Conservation (phyloP, 352 stramenopile species). For the Globisporangium lucens region DNA sequence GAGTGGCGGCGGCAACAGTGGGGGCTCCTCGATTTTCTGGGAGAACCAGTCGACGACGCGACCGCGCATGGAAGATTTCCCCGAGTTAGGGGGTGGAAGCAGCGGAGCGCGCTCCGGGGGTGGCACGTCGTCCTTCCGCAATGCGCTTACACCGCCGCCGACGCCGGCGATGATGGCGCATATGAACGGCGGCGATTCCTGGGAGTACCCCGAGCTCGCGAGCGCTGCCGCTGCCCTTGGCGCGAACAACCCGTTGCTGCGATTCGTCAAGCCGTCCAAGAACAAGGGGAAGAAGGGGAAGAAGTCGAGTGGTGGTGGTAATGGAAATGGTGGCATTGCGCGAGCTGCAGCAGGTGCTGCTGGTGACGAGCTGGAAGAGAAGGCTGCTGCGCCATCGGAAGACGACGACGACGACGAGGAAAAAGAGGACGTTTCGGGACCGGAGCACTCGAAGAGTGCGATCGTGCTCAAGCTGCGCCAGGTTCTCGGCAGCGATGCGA, state of each 20-base stretch:
- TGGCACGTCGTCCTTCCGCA: slow-evolving; percentile 48
- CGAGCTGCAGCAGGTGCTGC: not conserved
- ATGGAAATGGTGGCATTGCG: slow-evolving; percentile 3
- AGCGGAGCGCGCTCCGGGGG: slow-evolving; percentile 14
- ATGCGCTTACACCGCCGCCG: slow-evolving; percentile 62
- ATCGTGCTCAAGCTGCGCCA: slow-evolving; percentile 79
- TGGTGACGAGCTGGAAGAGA: slow-evolving; percentile 45
- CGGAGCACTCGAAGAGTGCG: slow-evolving; percentile 60
- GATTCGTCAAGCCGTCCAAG: slow-evolving; percentile 73
- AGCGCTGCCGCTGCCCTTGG: slow-evolving; percentile 64
- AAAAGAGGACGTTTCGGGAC: slow-evolving; percentile 27
- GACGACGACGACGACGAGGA: slow-evolving; percentile 36
- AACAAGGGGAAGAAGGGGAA: slow-evolving; percentile 63
- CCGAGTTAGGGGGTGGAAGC: slow-evolving; percentile 32
- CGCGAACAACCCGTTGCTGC: slow-evolving; percentile 78
- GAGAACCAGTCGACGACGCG: slow-evolving; percentile 52
- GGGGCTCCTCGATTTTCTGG: slow-evolving; percentile 56
- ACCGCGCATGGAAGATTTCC: slow-evolving; percentile 67
- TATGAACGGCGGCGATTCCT: slow-evolving; percentile 55
- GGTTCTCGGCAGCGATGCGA: slow-evolving; percentile 69
- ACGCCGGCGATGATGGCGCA: slow-evolving; percentile 72
- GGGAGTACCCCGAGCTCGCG: slow-evolving; percentile 72
- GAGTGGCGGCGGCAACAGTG: slow-evolving; percentile 14
- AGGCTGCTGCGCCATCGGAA: slow-evolving; percentile 22
- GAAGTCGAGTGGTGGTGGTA: slow-evolving; percentile 14